phyloP scores from a whole-genome alignment of 2,329 filamentous ascomycete genomes.

The Coniochaeta sp. region DNA sequence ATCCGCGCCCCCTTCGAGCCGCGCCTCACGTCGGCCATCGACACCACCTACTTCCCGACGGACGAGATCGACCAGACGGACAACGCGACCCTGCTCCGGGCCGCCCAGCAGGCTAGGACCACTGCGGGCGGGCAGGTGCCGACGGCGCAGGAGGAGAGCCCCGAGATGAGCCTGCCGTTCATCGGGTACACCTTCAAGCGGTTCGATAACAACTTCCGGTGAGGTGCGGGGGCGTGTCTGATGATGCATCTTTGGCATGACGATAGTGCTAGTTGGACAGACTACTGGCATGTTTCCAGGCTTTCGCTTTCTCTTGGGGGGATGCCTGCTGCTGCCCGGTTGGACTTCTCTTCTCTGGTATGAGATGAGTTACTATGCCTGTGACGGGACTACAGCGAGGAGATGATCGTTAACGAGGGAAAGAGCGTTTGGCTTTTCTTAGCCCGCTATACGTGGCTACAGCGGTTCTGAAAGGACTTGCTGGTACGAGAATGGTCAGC shows the following conservation, averaged over 20 bases:
- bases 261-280: not conserved
- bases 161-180: conserved; percentile 93
- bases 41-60: conserved; percentile 97
- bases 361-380: too few species aligned
- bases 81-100: conserved; percentile 79
- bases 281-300: not conserved
- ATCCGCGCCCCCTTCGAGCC: conserved; percentile 97
- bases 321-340: too few species aligned
- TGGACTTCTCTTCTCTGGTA: too few species aligned
- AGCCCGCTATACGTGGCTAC: not conserved
- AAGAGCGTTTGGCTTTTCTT: too few species aligned
- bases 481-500: too few species aligned
- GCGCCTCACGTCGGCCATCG: conserved; percentile 83
- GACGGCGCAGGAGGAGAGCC: conserved; percentile 63
- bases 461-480: too few species aligned
- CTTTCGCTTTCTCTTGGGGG: not conserved
- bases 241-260: not conserved
- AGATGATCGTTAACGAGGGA: too few species aligned
- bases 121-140: conserved; percentile 27
- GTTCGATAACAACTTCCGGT: conserved; percentile 69
- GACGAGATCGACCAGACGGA: conserved; percentile 98
- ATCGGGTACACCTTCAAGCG: conserved; percentile 98
- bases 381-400: too few species aligned
- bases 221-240: conserved; percentile 17
- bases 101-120: conserved; percentile 68